Evolutionary conservation across 352 stramenopile species (phyloP).

Genomic region (Phytopythium mirpurense): DNA sequence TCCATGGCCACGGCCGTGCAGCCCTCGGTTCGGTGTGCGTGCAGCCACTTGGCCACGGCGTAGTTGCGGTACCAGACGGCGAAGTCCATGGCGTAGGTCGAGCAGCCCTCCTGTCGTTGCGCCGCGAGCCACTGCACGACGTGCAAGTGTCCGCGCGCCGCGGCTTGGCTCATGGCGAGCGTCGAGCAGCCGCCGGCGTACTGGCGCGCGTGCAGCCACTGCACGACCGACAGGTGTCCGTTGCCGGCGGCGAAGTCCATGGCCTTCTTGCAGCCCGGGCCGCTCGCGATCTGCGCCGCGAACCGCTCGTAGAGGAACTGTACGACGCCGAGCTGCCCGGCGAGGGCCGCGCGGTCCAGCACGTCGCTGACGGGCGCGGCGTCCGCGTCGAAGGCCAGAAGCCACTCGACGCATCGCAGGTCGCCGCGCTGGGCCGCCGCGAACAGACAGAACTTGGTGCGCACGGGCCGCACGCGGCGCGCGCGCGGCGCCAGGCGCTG

Average conservation of each 20-base stretch:
- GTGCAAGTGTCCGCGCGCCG: constrained; percentile 9
- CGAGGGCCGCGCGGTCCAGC: constrained; percentile 24
- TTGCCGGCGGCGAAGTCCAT: constrained; percentile 9
- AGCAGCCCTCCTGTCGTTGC: constrained; percentile 9
- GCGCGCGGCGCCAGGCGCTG: constrained; percentile 19
- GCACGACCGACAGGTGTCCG: constrained; percentile 32
- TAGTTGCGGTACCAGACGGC: constrained; percentile 12
- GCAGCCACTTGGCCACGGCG: constrained; percentile 10
- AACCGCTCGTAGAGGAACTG: constrained; percentile 19
- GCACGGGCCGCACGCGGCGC: constrained; percentile 15
- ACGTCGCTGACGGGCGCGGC: constrained; percentile 14
- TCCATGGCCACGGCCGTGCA: constrained; percentile 17
- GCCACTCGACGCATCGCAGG: constrained; percentile 19
- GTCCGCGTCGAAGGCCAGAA: constrained; percentile 13
- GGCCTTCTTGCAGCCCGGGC: constrained; percentile 4
- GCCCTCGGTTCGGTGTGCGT: constrained; percentile 4
- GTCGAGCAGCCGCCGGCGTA: constrained; percentile 2
- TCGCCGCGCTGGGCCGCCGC: constrained; percentile 21
- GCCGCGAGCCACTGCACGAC: constrained; percentile 12
- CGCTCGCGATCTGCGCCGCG: neutral
- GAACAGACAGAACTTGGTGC: constrained; percentile 17
- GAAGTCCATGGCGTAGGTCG: constrained; percentile 11
- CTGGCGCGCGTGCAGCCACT: constrained; percentile 34
- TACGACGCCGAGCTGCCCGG: constrained; percentile 24
- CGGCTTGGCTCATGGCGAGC: constrained; percentile 10